Evolutionary conservation across 345 rosid genomes (phyloP).

Genomic region (Citrus mangshanensis): DNA sequence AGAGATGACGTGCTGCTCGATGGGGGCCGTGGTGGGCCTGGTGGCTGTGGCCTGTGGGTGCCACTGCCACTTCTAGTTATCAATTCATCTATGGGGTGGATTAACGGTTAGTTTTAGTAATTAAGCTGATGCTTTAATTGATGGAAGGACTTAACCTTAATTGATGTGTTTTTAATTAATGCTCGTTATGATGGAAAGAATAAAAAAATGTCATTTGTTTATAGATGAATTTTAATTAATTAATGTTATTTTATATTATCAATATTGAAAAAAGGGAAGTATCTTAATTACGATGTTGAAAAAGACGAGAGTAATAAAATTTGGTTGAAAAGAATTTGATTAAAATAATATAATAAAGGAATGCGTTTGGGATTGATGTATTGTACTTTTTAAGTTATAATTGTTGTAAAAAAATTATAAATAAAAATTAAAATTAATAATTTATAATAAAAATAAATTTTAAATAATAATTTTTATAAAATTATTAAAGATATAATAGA

Average conservation of each 20-base stretch:
- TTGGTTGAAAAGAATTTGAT: too few species aligned
- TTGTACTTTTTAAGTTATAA: too few species aligned
- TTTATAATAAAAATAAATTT: too few species aligned
- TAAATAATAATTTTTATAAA: too few species aligned
- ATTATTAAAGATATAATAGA: too few species aligned
- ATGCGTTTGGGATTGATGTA: fast-evolving
- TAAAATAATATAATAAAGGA: too few species aligned
- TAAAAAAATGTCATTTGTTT: background rate
- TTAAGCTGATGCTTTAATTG: background rate
- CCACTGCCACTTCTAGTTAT: background rate
- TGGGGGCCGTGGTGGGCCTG: background rate
- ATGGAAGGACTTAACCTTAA: background rate
- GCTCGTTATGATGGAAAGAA: background rate
- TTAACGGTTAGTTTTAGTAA: background rate
- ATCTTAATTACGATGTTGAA: too few species aligned
- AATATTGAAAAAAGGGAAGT: too few species aligned
- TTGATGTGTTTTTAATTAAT: background rate
- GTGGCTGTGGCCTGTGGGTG: background rate
- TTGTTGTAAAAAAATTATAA: too few species aligned
- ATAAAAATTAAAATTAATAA: too few species aligned
- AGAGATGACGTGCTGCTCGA: background rate
- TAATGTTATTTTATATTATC: too few species aligned
- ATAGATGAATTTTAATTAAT: background rate
- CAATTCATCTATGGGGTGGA: background rate
- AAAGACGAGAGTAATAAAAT: too few species aligned